These are phyloP conservation scores for Sordariomycetes sp. DNA, from an alignment of 2,329 filamentous ascomycete species.

Conservation along the genomic window DNA sequence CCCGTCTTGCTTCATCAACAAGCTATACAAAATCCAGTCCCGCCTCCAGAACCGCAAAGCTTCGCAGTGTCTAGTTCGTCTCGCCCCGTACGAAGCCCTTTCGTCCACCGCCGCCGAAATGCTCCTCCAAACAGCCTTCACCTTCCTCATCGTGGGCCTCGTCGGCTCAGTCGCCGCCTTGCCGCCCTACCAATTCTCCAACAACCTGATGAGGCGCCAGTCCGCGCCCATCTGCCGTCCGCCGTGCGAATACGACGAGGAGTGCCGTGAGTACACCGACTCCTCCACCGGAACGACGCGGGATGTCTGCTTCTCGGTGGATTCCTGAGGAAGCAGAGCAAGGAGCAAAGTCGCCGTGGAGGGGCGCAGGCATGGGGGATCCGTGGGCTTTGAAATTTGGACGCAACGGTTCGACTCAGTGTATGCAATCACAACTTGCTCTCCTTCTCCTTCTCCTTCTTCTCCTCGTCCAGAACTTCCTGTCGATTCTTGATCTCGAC, in stretches of 20 bases:
- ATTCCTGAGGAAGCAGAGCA: not conserved
- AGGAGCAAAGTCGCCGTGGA: not conserved
- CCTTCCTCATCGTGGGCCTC: not conserved
- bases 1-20: no score
- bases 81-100: no score
- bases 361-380: not conserved
- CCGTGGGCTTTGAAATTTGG: not conserved
- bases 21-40: no score
- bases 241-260: not conserved
- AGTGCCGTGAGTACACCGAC: not conserved
- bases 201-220: not conserved
- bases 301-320: not conserved
- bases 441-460: constrained; percentile 14
- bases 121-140: not conserved
- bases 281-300: not conserved
- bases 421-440: constrained; percentile 14
- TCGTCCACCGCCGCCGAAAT: not conserved
- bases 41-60: no score
- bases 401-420: not conserved
- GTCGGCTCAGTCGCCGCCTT: not conserved
- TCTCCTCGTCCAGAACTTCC: constrained; percentile 39
- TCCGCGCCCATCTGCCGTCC: not conserved
- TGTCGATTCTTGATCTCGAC: constrained; percentile 42
- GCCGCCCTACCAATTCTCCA: not conserved
- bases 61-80: no score